Evolutionary conservation across 257 asterid species (phyloP), one percentile per base, ranked within the genome.

Genomic region (Przewalskia tangutica): DNA sequence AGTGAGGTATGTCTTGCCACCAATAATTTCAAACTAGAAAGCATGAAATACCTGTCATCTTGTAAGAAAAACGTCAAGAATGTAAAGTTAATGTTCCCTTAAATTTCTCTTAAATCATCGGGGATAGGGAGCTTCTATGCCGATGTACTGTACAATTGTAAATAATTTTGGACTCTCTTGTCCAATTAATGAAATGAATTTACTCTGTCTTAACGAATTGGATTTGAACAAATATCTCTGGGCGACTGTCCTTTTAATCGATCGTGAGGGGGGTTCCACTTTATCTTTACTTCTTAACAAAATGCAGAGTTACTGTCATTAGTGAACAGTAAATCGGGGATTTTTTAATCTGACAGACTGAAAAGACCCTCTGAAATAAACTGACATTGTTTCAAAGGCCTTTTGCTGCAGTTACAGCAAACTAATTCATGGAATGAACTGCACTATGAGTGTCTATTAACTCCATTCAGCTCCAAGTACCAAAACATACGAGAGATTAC

Each of bases 401-500:
- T 50, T 23, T 4, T 73, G 42, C 55, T 46, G 44, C 79, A 48
- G 60, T 73, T 48, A 73, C 59, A 73, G 60, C 8, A 48, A 38
- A 51, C 79, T 13, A 23, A 48, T 23, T 51, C 62, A 73, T 73
- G 23, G 79, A 73, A 48, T 14, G 8, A 56, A 11, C 44, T 23
- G 62, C 79, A 50, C 46, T 50, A 50, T 27, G 46, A 27, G 44
- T 50, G 16, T 75, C 46, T 23, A 14, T 27, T 7, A 50, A 75
- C 2, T 75, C 62, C 63, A 23, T 13, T 48, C 80, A 75, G 62
- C 62, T 12, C 23, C 62, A 79, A 27, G 17, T 63, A 80, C n/a
- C 81, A 58, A 36, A n/a, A 51, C 44, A 78, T 80, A 68, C 58
- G n/a, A 62, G 20, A 42, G 23, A 51, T 86, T 84, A 92, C 99